These are phyloP conservation scores for Chaetomium cochliodes DNA, from an alignment of 495 filamentous ascomycete species.

Conservation along the genomic window DNA sequence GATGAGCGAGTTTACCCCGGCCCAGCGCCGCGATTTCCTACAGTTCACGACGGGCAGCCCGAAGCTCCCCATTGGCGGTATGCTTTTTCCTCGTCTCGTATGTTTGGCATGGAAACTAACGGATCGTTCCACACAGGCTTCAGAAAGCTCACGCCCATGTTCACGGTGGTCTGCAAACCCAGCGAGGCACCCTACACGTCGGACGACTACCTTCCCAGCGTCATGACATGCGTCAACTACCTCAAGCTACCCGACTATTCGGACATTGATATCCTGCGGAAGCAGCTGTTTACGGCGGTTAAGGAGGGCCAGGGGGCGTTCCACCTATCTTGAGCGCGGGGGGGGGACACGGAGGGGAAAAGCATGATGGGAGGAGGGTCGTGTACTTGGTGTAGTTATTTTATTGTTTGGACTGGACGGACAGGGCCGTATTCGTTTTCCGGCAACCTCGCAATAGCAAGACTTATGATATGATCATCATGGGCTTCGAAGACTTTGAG, in stretches of 20 bases:
- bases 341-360: background rate
- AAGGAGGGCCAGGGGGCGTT: conserved; percentile 98
- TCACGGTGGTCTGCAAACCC: conserved; percentile 98
- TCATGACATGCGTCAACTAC: conserved; percentile 99
- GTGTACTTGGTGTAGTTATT: conserved; percentile 2
- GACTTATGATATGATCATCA: too few relatives aligned
- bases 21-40: conserved; percentile 88
- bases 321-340: conserved; percentile 71
- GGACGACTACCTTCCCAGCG: conserved; percentile 95
- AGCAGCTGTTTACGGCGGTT: conserved; percentile 79
- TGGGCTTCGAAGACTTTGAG: too few relatives aligned
- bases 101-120: conserved; percentile 16
- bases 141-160: conserved; percentile 94
- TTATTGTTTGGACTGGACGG: background rate
- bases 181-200: conserved; percentile 92
- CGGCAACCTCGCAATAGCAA: background rate
- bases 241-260: conserved; percentile 98
- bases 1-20: conserved; percentile 80
- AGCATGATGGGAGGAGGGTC: background rate
- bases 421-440: background rate
- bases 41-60: conserved; percentile 99
- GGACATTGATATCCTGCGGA: conserved; percentile 68
- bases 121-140: conserved; percentile 64
- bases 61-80: conserved; percentile 97
- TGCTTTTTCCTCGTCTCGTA: conserved; percentile 34